Evolutionary conservation across 1,284 basidiomycete genomes (phyloP), one percentile per base, ranked within the genome.

Genomic region (Athelia psychrophila): DNA sequence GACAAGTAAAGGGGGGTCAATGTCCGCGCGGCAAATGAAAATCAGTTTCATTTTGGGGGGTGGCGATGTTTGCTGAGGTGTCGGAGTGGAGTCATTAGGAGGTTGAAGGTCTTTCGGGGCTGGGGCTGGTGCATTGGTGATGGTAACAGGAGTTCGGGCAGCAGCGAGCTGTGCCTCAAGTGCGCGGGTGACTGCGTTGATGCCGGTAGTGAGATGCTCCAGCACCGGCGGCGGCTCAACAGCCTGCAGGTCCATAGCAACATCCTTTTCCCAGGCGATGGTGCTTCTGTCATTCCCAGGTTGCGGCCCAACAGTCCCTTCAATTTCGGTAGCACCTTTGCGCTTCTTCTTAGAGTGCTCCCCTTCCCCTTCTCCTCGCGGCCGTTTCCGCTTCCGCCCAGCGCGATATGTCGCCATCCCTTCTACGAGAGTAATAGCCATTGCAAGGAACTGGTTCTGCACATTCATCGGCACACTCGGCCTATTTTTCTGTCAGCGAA

Each of bases 161-260:
- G 65, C 60, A n/a, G 62, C 60, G 19, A 81, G 74, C 56, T 88
- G 80, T 3, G 54, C 58, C 67, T 95, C 93, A 12, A 95, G 73
- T 18, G 73, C 72, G 66, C 84, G 89, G 20, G 91, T 91, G 8
- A 93, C 88, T 61, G 84, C 77, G 61, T 94, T 95, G 58, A 95
- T 86, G 12, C 93, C 93, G 42, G 88, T 65, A 1, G 79, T 71
- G 38, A 90, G 58, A 62, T 87, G 79, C 12, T 74, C 57, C 13
- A 84, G 66, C 22, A 84, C 66, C 9, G 65, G 55, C 2, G 82
- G 81, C 16, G 62, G 56, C 40, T 60, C 61, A 46, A 53, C 47
- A 49, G 54, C 55, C 45, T 50, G 27, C 13, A 47, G 35, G 25
- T 22, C 44, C 27, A 33, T 42, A 45, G 44, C 44, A 18, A 18